Evolutionary conservation across 257 asterid species (phyloP), one percentile per base, ranked within the genome.

Genomic region (Solanum pinnatisectum): DNA sequence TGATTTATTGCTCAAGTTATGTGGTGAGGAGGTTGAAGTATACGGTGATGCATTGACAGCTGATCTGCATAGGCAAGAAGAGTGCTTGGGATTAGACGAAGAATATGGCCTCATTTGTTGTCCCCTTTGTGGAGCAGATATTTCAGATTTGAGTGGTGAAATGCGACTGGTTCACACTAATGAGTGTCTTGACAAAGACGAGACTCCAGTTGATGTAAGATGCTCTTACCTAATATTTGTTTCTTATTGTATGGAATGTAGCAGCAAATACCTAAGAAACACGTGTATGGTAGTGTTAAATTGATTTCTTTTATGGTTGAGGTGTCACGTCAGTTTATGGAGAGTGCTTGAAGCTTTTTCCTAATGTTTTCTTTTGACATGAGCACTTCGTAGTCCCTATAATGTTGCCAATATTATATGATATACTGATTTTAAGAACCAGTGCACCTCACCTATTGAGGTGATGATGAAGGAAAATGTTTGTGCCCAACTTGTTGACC

Each of bases 51-150:
- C 42, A 1, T 16, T 71, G 40, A 32, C 78, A 32, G 40, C 78
- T 71, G 78, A 74, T 67, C 35, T 25, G 68, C 85, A 20, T 36
- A 39, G 87, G 82, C 67, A 13, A 65, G 79, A 85, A 12, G 71
- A 49, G 33, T 49, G 59, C 36, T 36, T 63, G 37, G 81, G 59
- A 3, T 84, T 84, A 15, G 91, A 10, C 27, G 88, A 39, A 73
- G 88, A 46, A 20, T 60, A 16, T 25, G 25, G 79, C 89, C 85
- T 65, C 49, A 83, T 97, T 88, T 90, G 88, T 77, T 97, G 99
- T 87, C 99, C 99, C 32, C 89, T 96, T 30, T 97, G 99, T 85
- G 98, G 96, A 82, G 88, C 89, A 46, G 99, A 95, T 90, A 90
- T 97, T 71, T 94, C 99, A 42, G 94, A 33, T 77, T 72, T 94